Conservation (phyloP, 2,329 filamentous ascomycete genomes). For the Gyromitra esculenta region DNA sequence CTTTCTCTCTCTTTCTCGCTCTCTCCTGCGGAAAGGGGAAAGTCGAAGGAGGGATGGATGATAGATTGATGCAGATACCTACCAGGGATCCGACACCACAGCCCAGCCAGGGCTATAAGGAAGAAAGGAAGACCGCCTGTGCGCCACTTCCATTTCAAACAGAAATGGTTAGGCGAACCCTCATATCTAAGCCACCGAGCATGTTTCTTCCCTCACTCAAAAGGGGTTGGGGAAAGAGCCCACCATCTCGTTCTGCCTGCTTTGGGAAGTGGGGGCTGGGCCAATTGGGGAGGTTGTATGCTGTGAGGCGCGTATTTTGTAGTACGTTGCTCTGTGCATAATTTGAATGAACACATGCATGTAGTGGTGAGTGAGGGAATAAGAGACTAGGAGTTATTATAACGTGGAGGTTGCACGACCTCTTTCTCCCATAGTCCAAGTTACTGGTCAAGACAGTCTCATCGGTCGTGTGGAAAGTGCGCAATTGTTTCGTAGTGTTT, state of each 20-base stretch:
- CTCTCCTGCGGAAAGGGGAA: constrained; percentile 5
- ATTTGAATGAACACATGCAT: not conserved
- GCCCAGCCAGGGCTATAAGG: too few relatives aligned
- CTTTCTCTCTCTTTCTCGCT: not conserved
- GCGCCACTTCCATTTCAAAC: not conserved
- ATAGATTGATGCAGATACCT: not conserved
- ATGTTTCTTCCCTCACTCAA: too few relatives aligned
- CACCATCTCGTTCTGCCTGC: not conserved
- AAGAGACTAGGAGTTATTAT: not conserved
- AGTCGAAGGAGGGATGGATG: not conserved
- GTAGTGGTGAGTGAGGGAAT: not conserved
- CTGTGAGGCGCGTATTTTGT: constrained; percentile 11
- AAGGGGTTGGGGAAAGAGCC: too few relatives aligned
- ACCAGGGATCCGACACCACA: constrained; percentile 1
- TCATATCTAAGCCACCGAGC: too few relatives aligned
- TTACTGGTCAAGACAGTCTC: not conserved
- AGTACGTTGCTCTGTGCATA: not conserved
- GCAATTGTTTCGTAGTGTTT: too few relatives aligned
- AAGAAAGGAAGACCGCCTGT: not conserved
- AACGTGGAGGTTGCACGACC: too few relatives aligned
- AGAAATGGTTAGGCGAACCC: too few relatives aligned
- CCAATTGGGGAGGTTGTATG: not conserved
- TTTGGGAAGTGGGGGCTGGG: constrained; percentile 7
- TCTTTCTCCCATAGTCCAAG: not conserved
- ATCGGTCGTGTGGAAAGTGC: not conserved